Evolutionary conservation across 495 filamentous ascomycete genomes (phyloP).

Genomic region (Parathielavia hyrcaniae): DNA sequence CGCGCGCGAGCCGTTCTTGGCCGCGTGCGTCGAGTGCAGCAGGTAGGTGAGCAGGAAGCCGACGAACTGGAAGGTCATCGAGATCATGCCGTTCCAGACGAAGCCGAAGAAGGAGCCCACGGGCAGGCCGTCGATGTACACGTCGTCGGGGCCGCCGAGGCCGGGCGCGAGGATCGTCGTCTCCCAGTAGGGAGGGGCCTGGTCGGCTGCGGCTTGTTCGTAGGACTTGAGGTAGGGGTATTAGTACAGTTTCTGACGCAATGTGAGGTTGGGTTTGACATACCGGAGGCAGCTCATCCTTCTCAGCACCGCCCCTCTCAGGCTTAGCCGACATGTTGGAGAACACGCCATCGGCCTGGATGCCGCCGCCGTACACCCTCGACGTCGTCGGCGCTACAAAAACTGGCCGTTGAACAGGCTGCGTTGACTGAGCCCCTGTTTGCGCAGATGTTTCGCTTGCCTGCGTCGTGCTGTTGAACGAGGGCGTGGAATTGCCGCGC

Average conservation of each 20-base stretch:
- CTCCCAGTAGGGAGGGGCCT: slow-evolving; percentile 97
- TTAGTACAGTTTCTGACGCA: slow-evolving; percentile 25
- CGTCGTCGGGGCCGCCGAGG: slow-evolving; percentile 73
- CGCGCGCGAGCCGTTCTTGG: slow-evolving; percentile 92
- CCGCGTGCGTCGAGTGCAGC: slow-evolving; percentile 93
- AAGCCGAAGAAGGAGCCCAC: slow-evolving; percentile 95
- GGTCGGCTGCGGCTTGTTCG: slow-evolving; percentile 96
- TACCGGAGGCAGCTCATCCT: slow-evolving; percentile 90
- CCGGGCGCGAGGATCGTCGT: slow-evolving; percentile 94
- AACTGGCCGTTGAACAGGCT: slow-evolving; percentile 7
- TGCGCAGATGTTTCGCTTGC: slow-evolving; percentile 12
- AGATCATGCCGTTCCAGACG: slow-evolving; percentile 98
- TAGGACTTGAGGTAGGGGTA: slow-evolving; percentile 68
- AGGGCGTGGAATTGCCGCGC: slow-evolving; percentile 54
- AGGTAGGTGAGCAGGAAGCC: slow-evolving; percentile 98
- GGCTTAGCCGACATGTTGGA: slow-evolving; percentile 92
- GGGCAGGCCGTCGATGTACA: slow-evolving; percentile 91
- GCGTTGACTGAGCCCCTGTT: slow-evolving; percentile 23
- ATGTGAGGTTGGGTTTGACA: slow-evolving; percentile 31
- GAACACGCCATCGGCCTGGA: slow-evolving; percentile 86
- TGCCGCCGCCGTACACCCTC: slow-evolving; percentile 56
- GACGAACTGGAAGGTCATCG: slow-evolving; percentile 94
- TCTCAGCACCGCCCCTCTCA: slow-evolving; percentile 68
- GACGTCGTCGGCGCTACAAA: slow-evolving; percentile 19
- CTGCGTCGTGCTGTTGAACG: slow-evolving; percentile 17